Evolutionary conservation across 2,329 filamentous ascomycete species (phyloP), one percentile per base, ranked within the genome.

Genomic region (Septoria petroselini): DNA sequence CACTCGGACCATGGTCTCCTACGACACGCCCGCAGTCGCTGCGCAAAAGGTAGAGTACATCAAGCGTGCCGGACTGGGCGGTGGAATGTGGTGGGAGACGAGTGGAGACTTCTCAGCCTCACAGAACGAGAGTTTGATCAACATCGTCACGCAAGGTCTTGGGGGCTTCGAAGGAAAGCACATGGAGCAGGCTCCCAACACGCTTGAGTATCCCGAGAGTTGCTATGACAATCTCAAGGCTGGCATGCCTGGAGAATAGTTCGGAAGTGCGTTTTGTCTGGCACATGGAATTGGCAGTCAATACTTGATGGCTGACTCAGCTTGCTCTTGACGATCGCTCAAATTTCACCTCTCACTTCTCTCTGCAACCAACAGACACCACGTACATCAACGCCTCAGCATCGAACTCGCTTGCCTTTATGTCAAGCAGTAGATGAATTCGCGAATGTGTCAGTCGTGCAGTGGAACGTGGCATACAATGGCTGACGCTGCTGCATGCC

Each of bases 61-160:
- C 64, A 79, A 76, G 63, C 67, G 79, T 15, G 73, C 77, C 37
- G 75, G 80, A 0, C 77, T 96, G 0, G 91, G 90, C 1, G 91
- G 91, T 14, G 88, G 80, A n/a, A 96, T 97, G 91, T 97, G 89
- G 89, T 94, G 88, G 88, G 91, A 96, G 72, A 88, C 82, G 61
- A 91, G 85, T 62, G 84, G 81, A 1, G 91, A 96, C 67, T 84
- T 83, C 64, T 65, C 70, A 2, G 27, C 33, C 8, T 83, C 82
- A 0, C 46, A 58, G 4, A 48, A 42, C 7, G 73, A 76, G 0
- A 91, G 87, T 60, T 66, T 96, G 64, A 89, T 76, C 43, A 61
- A 62, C 25, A 65, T 69, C 33, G 65, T 70, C n/a, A 67, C 70
- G 18, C 62, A 66, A 33, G 66, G 68, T 11, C 54, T 75, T 27